These are phyloP conservation scores for Ceriops zippeliana DNA, from an alignment of 345 rosid species.

Conservation along the genomic window DNA sequence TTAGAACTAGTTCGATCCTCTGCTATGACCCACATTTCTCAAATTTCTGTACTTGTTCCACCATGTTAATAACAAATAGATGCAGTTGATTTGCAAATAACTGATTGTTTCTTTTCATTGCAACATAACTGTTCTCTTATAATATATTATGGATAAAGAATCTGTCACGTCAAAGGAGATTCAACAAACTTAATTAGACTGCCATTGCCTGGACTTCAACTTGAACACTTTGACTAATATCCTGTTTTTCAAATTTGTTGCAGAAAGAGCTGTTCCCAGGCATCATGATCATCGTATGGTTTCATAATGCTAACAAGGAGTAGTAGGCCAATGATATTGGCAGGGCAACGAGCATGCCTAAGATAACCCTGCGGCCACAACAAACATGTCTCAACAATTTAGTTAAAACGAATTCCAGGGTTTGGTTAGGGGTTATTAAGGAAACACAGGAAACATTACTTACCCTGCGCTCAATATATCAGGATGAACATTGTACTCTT, in stretches of 20 bases:
- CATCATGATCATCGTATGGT: background rate
- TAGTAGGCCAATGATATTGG: constrained; percentile 74
- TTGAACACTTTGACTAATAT: background rate
- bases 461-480: constrained; percentile 79
- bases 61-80: background rate
- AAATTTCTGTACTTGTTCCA: background rate
- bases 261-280: constrained; percentile 8
- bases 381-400: background rate
- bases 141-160: background rate
- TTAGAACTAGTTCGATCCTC: background rate
- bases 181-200: background rate
- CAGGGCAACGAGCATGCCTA: constrained; percentile 76
- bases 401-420: background rate
- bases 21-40: background rate
- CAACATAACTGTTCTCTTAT: background rate
- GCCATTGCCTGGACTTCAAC: background rate
- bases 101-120: background rate
- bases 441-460: background rate
- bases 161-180: background rate
- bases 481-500: constrained; percentile 78
- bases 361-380: constrained; percentile 55
- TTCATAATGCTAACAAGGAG: constrained; percentile 58
- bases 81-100: background rate
- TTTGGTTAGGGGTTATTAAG: background rate
- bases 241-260: constrained; percentile 4